Percentiles rank a stretch among this genome's conserved stretches.
Conservation (phyloP, 78 protist genomes). For the Goniomonas avonlea region DNA sequence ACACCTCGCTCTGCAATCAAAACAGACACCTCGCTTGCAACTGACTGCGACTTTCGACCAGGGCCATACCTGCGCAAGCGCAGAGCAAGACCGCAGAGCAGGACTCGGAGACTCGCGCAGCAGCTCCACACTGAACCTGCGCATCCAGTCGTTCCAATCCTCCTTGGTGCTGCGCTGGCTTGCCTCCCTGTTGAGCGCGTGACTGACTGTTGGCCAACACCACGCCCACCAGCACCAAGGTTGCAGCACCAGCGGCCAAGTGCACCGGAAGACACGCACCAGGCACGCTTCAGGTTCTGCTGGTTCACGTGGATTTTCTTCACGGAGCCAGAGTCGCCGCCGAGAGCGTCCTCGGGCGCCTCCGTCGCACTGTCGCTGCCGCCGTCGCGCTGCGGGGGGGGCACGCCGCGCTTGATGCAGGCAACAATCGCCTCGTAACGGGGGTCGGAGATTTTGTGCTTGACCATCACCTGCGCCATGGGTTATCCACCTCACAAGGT, state of each 20-base stretch:
- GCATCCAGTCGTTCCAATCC: conserved; percentile 93
- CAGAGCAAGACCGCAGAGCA: conserved; percentile 82
- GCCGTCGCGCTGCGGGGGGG: neutral
- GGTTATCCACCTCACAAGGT: no score
- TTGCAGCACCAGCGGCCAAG: no score
- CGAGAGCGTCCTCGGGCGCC: neutral
- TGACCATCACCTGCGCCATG: no score
- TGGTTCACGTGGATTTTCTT: conserved; percentile 42
- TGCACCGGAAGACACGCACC: neutral
- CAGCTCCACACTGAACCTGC: conserved; percentile 72
- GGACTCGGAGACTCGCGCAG: conserved; percentile 89
- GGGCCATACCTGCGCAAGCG: conserved; percentile 53
- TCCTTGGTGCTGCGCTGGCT: conserved; percentile 68
- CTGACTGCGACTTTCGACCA: no score
- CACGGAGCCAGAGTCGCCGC: neutral
- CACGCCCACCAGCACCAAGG: no score
- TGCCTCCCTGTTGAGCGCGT: no score
- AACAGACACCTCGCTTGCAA: no score
- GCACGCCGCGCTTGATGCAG: neutral
- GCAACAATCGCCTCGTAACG: neutral
- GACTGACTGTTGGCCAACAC: no score
- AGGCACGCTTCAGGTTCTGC: conserved; percentile 38
- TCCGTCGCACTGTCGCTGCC: neutral
- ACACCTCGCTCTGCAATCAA: no score
- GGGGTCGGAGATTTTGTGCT: neutral